These are phyloP conservation scores for Zygosaccharomyces rouxii DNA, from an alignment of 805 yeast genomes.

Conservation along the genomic window DNA sequence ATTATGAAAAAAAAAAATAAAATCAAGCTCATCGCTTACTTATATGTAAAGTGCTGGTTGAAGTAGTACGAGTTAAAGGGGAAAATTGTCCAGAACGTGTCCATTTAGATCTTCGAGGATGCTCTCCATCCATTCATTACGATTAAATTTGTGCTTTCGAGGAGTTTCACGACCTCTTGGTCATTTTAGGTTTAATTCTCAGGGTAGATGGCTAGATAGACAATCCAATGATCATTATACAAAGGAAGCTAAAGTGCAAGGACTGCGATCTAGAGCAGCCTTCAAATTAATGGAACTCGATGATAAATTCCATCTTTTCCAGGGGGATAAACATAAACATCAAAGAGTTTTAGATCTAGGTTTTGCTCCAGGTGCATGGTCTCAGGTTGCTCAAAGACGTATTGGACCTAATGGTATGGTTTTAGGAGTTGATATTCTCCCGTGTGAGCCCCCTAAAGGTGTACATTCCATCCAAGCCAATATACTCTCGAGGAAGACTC, in stretches of 20 bases:
- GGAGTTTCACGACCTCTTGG: background rate
- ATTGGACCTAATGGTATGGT: slow-evolving; percentile 50
- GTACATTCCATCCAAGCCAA: slow-evolving; percentile 82
- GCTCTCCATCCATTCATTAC: background rate
- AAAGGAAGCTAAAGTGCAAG: slow-evolving; percentile 56
- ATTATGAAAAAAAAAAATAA: background rate
- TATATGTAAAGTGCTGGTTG: background rate
- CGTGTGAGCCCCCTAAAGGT: slow-evolving; percentile 75
- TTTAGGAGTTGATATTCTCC: slow-evolving; percentile 78
- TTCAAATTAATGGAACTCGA: slow-evolving; percentile 78
- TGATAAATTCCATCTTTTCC: slow-evolving; percentile 55
- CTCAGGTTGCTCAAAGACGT: slow-evolving; percentile 68
- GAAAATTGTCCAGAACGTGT: background rate
- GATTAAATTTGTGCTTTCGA: background rate
- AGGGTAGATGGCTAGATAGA: slow-evolving; percentile 70
- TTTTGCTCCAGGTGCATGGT: slow-evolving; percentile 94
- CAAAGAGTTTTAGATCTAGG: slow-evolving; percentile 79
- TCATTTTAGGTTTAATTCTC: slow-evolving; percentile 36
- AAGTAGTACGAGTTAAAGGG: too few relatives aligned
- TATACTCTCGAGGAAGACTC: slow-evolving; percentile 65
- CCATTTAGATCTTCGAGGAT: background rate
- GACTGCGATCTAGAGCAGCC: slow-evolving; percentile 83
- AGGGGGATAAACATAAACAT: slow-evolving; percentile 31
- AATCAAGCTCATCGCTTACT: background rate
- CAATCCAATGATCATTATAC: slow-evolving; percentile 63